Evolutionary conservation across 2,329 filamentous ascomycete genomes (phyloP), one percentile per base, ranked within the genome.

Genomic region (Aspergillus piperis): DNA sequence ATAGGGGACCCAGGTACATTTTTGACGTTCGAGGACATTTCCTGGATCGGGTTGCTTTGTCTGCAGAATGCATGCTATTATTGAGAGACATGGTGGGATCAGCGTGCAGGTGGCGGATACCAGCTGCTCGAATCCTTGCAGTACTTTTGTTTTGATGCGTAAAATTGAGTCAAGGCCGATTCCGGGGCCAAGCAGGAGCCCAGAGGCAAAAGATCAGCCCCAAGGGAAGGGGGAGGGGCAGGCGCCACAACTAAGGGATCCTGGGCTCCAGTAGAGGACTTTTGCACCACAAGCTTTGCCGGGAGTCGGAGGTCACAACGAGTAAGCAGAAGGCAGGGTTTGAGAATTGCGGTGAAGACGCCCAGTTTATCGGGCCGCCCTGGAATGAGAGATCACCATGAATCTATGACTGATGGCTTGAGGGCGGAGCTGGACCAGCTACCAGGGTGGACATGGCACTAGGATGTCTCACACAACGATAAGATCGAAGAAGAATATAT

Each of bases 101-200:
- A 38, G 23, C 21, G 48, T 59, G 54, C 54, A 52, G 44, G 51
- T 54, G 44, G 54, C 38, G 52, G 58, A 52, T 60, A 56, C 52
- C 51, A 39, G 15, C 47, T 21, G 42, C 30, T 44, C 30, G 62
- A 25, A 63, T 67, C 65, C 65, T 59, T 67, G 65, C 62, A 64
- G 58, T 62, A 60, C 48, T 58, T 54, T 49, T 56, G 48, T 5
- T 13, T 21, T 21, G 32, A 21, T 52, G 41, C 53, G 23, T 59
- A 42, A 57, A 42, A 62, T 52, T 50, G 48, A 64, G 48, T 50
- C 51, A 53, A 62, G 56, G 41, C 58, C 49, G 49, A 44, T 60
- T 60, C 39, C 58, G 56, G 56, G 27, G 49, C 25, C 39, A 47
- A 49, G 49, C 48, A 32, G 44, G 6, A 49, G 56, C 32, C 54